Evolutionary conservation across 1,139 yeast genomes (phyloP).

Genomic region (Saccharomyces pastorianus): DNA sequence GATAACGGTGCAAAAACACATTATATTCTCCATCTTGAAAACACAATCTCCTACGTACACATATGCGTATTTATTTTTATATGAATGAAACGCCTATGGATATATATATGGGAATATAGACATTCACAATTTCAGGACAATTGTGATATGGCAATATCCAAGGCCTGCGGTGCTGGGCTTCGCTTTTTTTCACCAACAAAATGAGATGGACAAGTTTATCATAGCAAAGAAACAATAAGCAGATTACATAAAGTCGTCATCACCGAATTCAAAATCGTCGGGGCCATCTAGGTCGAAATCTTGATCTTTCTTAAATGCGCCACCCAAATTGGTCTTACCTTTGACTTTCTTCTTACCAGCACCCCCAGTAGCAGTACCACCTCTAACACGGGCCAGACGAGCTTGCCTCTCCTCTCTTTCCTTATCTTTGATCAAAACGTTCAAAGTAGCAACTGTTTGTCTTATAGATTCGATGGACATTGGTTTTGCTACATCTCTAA

Average conservation of each 20-base stretch:
- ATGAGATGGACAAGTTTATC: neutral
- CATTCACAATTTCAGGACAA: neutral
- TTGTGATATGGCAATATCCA: neutral
- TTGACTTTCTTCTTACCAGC: conserved; percentile 93
- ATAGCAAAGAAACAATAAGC: neutral
- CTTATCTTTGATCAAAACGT: conserved; percentile 74
- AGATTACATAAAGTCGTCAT: conserved; percentile 82
- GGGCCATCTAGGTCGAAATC: conserved; percentile 57
- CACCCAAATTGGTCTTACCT: conserved; percentile 67
- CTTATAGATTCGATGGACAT: conserved; percentile 73
- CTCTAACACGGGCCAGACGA: conserved; percentile 60
- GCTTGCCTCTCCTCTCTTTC: conserved; percentile 84
- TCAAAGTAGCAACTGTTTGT: conserved; percentile 79
- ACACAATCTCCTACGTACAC: neutral
- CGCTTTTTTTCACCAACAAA: neutral
- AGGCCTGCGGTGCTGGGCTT: neutral
- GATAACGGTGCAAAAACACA: neutral
- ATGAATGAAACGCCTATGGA: neutral
- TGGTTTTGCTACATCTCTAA: conserved; percentile 78
- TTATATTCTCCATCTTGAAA: neutral
- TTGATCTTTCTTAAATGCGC: conserved; percentile 71
- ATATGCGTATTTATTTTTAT: neutral
- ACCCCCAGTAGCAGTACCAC: conserved; percentile 85
- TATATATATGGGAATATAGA: neutral
- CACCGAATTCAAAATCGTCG: conserved; percentile 46